Evolutionary conservation across 331 rosid genomes (phyloP), one percentile per base, ranked within the genome.

Genomic region (Phaseolus coccineus): DNA sequence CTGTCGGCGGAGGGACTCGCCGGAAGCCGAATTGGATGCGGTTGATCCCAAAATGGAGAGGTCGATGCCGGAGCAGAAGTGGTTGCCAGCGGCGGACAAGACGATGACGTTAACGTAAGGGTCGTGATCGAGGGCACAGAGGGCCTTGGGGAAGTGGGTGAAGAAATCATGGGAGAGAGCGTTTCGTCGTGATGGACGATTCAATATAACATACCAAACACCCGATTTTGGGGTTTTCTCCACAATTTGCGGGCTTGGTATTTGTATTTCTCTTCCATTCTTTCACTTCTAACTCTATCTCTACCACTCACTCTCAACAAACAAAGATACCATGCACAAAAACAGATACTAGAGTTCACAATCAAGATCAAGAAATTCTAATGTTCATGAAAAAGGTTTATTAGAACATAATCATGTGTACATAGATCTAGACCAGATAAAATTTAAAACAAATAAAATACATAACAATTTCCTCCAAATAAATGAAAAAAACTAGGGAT

Each of bases 21-120:
- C 90, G 22, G 72, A 72, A 44, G 13, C 13, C 0, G 63, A 24
- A 13, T 1, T 27, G 0, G 35, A 4, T 2, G 27, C 68, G 16
- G 57, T 16, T 33, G 96, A 77, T 10, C 56, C 59, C 2, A 91
- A 80, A 10, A 73, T n/a, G 67, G 62, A 58, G 56, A 92, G 87
- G 68, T 95, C 97, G 87, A 92, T 92, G 8, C 98, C 97, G 67
- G 97, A 42, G 88, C 99, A 92, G 85, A 92, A 95, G 86, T 93
- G 92, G 1, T 78, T 37, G 8, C 99, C 99, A 12, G 88, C 67
- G 30, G 87, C 97, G 70, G 87, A 81, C 28, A 95, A 87, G 50
- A 95, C 83, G 82, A 95, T 88, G 57, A 91, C 97, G 52, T 81
- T 80, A 70, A 79, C 97, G 11, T 83, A 37, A 2, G 90, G 84